These are phyloP conservation scores for Entoloma clypeatum DNA, from an alignment of 1,284 basidiomycete species.

Conservation along the genomic window DNA sequence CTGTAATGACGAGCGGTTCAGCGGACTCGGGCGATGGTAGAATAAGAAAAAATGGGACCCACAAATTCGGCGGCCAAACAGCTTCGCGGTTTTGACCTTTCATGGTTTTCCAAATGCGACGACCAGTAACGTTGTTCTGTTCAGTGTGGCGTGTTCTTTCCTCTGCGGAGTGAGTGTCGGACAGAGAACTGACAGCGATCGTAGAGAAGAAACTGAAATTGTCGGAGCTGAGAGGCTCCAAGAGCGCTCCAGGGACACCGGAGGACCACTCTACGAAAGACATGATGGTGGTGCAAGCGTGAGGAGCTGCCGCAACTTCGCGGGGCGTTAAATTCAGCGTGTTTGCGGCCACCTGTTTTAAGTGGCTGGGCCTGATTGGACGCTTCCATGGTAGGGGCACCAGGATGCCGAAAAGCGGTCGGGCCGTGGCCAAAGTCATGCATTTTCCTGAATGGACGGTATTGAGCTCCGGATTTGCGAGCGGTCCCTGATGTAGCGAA, in stretches of 20 bases:
- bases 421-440: too few species aligned
- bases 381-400: too few species aligned
- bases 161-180: constrained; percentile 34
- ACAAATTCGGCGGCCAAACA: constrained; percentile 57
- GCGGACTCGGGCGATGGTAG: too few species aligned
- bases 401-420: too few species aligned
- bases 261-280: constrained; percentile 1
- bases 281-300: constrained; percentile 4
- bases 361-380: too few species aligned
- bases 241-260: neutral
- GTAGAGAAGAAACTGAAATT: constrained; percentile 29
- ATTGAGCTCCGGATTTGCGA: too few species aligned
- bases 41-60: too few species aligned
- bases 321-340: too few species aligned
- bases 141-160: constrained; percentile 32
- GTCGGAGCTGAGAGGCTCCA: constrained; percentile 21
- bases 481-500: too few species aligned
- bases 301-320: too few species aligned
- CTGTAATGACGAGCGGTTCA: constrained; percentile 25
- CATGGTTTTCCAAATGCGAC: constrained; percentile 54
- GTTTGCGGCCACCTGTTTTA: too few species aligned
- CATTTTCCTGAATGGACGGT: too few species aligned
- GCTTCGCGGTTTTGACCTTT: constrained; percentile 50
- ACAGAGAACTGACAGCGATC: constrained; percentile 37
- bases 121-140: constrained; percentile 37